A percentile compares a stretch with the other conserved stretches of the same genome.
These are phyloP conservation scores for Neurospora hispaniola DNA, from an alignment of 495 filamentous ascomycete species.

Conservation along the genomic window DNA sequence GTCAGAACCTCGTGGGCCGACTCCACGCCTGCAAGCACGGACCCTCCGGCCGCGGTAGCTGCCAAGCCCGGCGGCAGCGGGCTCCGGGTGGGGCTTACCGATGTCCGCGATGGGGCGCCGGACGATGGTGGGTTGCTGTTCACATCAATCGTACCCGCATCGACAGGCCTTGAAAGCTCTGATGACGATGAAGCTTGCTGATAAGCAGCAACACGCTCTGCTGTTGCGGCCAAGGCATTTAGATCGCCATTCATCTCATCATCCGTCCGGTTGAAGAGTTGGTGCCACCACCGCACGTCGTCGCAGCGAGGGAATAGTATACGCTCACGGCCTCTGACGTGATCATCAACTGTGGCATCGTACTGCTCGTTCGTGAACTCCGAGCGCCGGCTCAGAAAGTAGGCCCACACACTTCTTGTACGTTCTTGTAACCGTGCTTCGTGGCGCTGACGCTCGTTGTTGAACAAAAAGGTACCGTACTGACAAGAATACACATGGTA, in stretches of 20 bases:
- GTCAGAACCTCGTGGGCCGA: constrained; percentile 30
- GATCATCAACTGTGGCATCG: constrained; percentile 65
- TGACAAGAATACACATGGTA: constrained; percentile 96
- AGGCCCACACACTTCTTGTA: constrained; percentile 90
- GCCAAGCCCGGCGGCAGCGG: constrained; percentile 26
- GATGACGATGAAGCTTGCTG: constrained; percentile 9
- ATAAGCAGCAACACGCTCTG: constrained; percentile 22
- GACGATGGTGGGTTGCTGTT: constrained; percentile 14
- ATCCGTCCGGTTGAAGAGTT: constrained; percentile 74
- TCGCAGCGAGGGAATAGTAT: constrained; percentile 65
- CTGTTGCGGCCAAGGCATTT: constrained; percentile 29
- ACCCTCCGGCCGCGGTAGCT: constrained; percentile 17
- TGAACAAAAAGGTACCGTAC: constrained; percentile 93
- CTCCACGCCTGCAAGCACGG: constrained; percentile 33
- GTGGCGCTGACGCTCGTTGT: constrained; percentile 81
- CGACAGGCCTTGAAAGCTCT: constrained; percentile 8
- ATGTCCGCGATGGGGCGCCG: constrained; percentile 6
- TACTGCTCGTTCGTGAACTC: constrained; percentile 79
- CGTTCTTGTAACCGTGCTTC: constrained; percentile 60
- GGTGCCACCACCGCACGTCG: constrained; percentile 81
- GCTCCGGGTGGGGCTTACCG: constrained; percentile 16
- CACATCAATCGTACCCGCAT: constrained; percentile 1
- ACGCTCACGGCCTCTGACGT: constrained; percentile 63
- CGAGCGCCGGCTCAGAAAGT: constrained; percentile 68
- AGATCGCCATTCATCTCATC: constrained; percentile 81